Conservation (phyloP, 306 rosid species). For the Rosa lucieae region DNA sequence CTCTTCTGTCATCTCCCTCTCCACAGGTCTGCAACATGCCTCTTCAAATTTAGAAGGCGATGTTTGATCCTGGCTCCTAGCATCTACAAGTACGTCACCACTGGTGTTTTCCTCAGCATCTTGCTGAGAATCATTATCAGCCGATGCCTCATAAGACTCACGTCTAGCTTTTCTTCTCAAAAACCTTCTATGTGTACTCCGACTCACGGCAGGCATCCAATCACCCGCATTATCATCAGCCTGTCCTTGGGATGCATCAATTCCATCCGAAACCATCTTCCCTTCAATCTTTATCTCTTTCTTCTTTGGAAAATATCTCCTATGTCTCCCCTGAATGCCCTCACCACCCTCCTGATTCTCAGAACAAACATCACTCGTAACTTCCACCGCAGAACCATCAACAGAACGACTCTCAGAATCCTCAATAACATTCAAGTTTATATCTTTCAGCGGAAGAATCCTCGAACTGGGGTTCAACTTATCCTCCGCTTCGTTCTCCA, state of each 20-base stretch:
- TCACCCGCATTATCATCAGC: conserved; percentile 59
- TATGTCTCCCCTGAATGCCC: conserved; percentile 34
- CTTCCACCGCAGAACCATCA: conserved; percentile 36
- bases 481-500: conserved; percentile 53
- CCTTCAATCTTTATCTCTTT: conserved; percentile 71
- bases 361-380: conserved; percentile 29
- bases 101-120: conserved; percentile 37
- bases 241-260: conserved; percentile 83
- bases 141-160: conserved; percentile 40
- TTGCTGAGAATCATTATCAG: conserved; percentile 45
- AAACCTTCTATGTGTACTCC: conserved; percentile 84
- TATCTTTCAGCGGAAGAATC: conserved; percentile 82
- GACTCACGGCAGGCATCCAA: conserved; percentile 90
- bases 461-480: conserved; percentile 42
- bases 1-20: conserved; percentile 31
- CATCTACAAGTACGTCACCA: conserved; percentile 33
- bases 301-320: conserved; percentile 52
- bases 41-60: conserved; percentile 31
- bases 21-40: conserved; percentile 29
- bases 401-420: conserved; percentile 44
- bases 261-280: conserved; percentile 65
- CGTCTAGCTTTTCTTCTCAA: conserved; percentile 82
- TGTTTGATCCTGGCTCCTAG: conserved; percentile 29
- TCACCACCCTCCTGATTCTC: conserved; percentile 44
- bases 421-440: conserved; percentile 54